Percentiles rank a stretch among this genome's conserved stretches.
Conservation (phyloP, 2,329 filamentous ascomycete species). For the Fusarium sp. region DNA sequence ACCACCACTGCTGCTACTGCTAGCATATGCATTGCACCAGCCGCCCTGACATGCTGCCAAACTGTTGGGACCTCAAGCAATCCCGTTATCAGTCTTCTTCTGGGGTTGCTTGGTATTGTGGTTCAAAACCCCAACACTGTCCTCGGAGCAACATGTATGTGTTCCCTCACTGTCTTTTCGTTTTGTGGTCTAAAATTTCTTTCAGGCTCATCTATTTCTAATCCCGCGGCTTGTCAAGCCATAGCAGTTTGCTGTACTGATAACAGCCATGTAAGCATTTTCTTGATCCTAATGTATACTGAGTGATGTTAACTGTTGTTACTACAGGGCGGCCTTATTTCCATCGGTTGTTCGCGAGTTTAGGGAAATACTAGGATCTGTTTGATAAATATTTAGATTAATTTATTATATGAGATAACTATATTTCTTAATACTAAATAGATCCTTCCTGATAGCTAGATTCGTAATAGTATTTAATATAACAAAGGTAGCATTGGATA, state of each 20-base stretch:
- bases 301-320: not conserved
- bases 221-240: not conserved
- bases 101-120: not conserved
- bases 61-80: not conserved
- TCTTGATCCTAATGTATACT: too few relatives aligned
- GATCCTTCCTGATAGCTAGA: too few relatives aligned
- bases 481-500: accelerated
- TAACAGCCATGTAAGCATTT: not conserved
- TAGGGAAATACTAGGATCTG: not conserved
- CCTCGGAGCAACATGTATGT: not conserved
- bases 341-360: not conserved
- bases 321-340: not conserved
- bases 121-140: not conserved
- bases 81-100: not conserved
- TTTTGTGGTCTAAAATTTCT: not conserved
- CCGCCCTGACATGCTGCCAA: not conserved
- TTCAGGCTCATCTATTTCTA: not conserved
- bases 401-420: accelerated
- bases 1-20: not conserved
- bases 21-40: not conserved
- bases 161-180: accelerated
- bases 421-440: not conserved
- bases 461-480: accelerated
- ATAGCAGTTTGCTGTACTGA: not conserved
- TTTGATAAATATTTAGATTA: accelerated